Percentiles rank a stretch among this genome's conserved stretches.
Evolutionary conservation across 106 monocot species (phyloP).

Genomic region (Dioscorea zingiberensis): DNA sequence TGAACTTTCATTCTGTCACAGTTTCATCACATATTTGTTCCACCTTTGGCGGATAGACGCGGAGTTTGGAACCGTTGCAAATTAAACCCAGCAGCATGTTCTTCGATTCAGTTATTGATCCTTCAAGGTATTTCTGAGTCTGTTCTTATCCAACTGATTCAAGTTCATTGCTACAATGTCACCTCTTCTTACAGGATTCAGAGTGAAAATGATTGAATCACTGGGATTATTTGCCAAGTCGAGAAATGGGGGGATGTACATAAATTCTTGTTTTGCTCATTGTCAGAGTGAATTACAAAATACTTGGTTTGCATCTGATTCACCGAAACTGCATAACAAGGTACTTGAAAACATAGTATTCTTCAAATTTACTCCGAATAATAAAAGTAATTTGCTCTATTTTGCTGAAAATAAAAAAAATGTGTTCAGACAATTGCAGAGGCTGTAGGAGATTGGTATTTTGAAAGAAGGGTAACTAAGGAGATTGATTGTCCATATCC

Average conservation of each 20-base stretch:
- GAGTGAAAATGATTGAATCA: conserved; percentile 53
- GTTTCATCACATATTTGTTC: conserved; percentile 82
- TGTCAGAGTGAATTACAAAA: conserved; percentile 89
- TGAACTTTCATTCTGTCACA: conserved; percentile 16
- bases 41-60: conserved; percentile 53
- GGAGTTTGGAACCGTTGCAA: conserved; percentile 69
- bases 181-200: conserved; percentile 40
- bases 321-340: conserved; percentile 61
- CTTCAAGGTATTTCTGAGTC: conserved; percentile 50
- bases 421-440: conserved; percentile 56
- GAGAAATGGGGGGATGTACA: conserved; percentile 50
- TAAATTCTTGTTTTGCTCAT: conserved; percentile 89
- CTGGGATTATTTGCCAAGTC: conserved; percentile 16
- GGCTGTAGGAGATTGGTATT: conserved; percentile 84
- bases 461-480: conserved; percentile 34
- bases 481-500: conserved; percentile 73
- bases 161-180: too few species aligned
- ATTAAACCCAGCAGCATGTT: conserved; percentile 39
- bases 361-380: too few species aligned
- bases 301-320: conserved; percentile 60
- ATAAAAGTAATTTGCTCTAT: too few species aligned
- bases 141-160: too few species aligned
- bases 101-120: conserved; percentile 33
- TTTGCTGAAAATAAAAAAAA: neutral
- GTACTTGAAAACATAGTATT: conserved; percentile 14